These are phyloP conservation scores for Malassezia vespertilionis DNA, from an alignment of 1,284 basidiomycete species.

Conservation along the genomic window DNA sequence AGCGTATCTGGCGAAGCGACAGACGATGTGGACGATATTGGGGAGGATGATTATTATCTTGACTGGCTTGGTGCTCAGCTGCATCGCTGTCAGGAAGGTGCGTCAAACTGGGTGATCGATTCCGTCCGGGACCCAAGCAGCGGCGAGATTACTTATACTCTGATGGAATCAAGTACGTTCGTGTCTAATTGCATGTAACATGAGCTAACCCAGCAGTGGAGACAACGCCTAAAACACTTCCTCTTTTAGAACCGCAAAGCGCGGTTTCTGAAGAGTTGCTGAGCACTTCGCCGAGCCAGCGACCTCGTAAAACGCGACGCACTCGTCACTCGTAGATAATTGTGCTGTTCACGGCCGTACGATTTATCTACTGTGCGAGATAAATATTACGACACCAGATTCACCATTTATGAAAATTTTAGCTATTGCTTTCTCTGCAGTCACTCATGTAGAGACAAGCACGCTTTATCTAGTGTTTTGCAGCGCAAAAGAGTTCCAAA, in stretches of 20 bases:
- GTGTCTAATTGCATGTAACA: not conserved
- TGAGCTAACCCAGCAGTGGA: conserved; percentile 4
- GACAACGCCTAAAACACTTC: conserved; percentile 1
- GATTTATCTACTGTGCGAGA: too few species aligned
- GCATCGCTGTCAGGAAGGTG: conserved; percentile 18
- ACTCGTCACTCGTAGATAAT: too few species aligned
- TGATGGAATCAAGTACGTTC: conserved; percentile 13
- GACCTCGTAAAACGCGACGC: conserved; percentile 6
- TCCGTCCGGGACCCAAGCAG: conserved; percentile 10
- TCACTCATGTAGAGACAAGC: too few species aligned
- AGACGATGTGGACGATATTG: not conserved
- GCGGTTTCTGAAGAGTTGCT: not conserved
- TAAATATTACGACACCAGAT: too few species aligned
- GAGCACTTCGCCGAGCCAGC: conserved; percentile 7
- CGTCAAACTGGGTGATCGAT: conserved; percentile 25
- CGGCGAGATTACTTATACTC: conserved; percentile 4
- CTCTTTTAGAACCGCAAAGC: not conserved
- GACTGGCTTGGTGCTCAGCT: conserved; percentile 33
- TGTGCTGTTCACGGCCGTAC: too few species aligned
- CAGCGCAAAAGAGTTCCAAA: too few species aligned
- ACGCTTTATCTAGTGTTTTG: too few species aligned
- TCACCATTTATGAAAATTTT: too few species aligned
- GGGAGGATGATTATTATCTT: conserved; percentile 24
- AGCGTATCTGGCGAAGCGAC: conserved; percentile 5
- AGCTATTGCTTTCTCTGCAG: too few species aligned